These are phyloP conservation scores for Alnus rubra DNA, from an alignment of 306 rosid genomes.

Conservation along the genomic window DNA sequence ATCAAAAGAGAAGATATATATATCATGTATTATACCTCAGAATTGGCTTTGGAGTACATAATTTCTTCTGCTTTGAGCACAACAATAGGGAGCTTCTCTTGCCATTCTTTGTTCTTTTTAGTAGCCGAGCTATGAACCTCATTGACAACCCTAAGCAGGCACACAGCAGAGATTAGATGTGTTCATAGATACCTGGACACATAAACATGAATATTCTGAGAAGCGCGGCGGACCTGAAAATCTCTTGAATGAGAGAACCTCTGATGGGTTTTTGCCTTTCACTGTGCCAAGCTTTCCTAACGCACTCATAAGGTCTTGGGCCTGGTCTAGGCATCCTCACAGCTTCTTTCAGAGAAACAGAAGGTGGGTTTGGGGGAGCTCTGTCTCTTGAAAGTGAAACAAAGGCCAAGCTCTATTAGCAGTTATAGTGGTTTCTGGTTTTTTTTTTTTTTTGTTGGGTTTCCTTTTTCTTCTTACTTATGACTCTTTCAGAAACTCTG, in stretches of 20 bases:
- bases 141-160: slow-evolving; percentile 51
- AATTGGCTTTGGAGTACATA: slow-evolving; percentile 81
- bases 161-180: slow-evolving; percentile 9
- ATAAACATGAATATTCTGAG: neutral
- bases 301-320: slow-evolving; percentile 73
- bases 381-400: slow-evolving; percentile 27
- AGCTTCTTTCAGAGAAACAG: neutral
- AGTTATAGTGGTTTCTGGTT: neutral
- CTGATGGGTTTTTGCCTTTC: slow-evolving; percentile 79
- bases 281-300: slow-evolving; percentile 83
- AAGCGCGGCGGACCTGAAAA: slow-evolving; percentile 57
- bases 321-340: slow-evolving; percentile 72
- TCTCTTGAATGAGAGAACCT: slow-evolving; percentile 79
- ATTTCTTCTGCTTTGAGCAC: slow-evolving; percentile 77
- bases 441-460: neutral
- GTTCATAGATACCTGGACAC: neutral
- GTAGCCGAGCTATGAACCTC: slow-evolving; percentile 61
- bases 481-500: slow-evolving; percentile 17
- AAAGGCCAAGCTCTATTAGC: neutral
- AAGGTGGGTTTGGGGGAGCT: slow-evolving; percentile 21
- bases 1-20: neutral
- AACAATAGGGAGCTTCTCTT: slow-evolving; percentile 79
- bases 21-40: slow-evolving; percentile 46
- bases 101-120: slow-evolving; percentile 79
- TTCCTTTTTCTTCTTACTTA: neutral